Base-by-base conservation (phyloP, 257 asterid genomes). In the Lycium barbarum region DNA sequence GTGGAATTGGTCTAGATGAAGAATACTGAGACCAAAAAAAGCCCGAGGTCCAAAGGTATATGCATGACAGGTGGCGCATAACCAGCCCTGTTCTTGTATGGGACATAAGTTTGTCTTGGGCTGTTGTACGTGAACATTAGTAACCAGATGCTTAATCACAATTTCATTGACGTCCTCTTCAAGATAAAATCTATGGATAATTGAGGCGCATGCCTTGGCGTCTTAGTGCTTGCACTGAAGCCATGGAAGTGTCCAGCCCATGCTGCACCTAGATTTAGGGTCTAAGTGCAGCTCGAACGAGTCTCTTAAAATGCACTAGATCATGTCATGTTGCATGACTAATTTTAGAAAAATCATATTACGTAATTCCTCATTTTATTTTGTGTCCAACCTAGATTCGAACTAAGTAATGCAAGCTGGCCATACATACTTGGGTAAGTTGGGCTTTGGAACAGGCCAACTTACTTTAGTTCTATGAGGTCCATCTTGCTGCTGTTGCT, bases 241-340 rank as follows among this genome's bases (percentile, higher is more conserved):
- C 38, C 59, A 51, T 74, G 81, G 7, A 22, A 22, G 12, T 51
- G 59, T 49, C 61, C 43, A 49, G 43, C 81, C 17, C 14, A 13
- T 22, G 81, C 81, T 73, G 61, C 40, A 73, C 59, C 59, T 73
- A 73, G 20, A 59, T 47, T 73, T n/a, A 73, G 38, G 80, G 59
- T 45, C 45, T 72, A 72, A 72, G 57, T 72, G 80, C 22, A 72
- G 59, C 35, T 20, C 4, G 59, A 73, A 71, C 10, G 59, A 73
- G 81, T 47, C 81, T 47, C 33, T 22, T 45, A n/a, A 73, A 20
- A 68, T 11, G 11, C 81, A 20, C 81, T 73, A 47, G 58, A 47
- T 73, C 61, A 47, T 13, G 47, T 20, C 59, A 20, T 73, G n/a
- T 73, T 74, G 81, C 81, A 47, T 12, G 81, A 22, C 20, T 74